Evolutionary conservation across 2,329 filamentous ascomycete species (phyloP), one percentile per base, ranked within the genome.

Genomic region (Fusarium oxysporum): DNA sequence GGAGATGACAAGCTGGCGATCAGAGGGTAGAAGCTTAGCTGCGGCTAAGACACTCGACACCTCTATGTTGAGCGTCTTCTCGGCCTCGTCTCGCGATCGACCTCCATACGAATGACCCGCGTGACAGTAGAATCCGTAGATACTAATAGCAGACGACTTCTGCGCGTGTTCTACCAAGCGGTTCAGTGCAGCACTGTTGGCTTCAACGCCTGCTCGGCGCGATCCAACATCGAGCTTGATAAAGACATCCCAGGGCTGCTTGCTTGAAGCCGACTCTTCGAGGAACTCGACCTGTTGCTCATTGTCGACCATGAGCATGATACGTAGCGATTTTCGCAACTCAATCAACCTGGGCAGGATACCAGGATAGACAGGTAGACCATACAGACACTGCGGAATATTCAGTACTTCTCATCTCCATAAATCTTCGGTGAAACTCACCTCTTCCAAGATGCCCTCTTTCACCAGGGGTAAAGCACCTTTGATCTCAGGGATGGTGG

Each of bases 371-470:
- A 85, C 69, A n/a, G 83, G 83, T 9, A 85, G 72, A 19, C 83
- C 81, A 44, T 84, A 85, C 11, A 85, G 76, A 61, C 79, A 74
- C 80, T 81, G 56, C 5, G 8, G 3, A 3, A 32, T 23, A 6
- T 12, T 69, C 25, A 68, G 51, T 10, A 51, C 17, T 40, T 30
- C 8, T 25, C 12, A 6, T 23, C 14, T 54, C 7, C 23, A 13
- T n/a, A 17, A 5, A n/a, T 41, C 6, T 4, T 25, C 4, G 3
- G 35, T 6, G 5, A 8, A 37, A 17, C 62, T 45, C 63, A 84
- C 83, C 74, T 85, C 83, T 19, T 84, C 80, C 2, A 85, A 69
- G 8, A 83, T 70, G 0, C 82, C 83, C 45, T 85, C 82, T 44
- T 81, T 70, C 1, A 78, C 83, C 4, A 85, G 67, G 8, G 83